Conservation (phyloP, 1,284 basidiomycete genomes). For the Xerocomus alliaceus region DNA sequence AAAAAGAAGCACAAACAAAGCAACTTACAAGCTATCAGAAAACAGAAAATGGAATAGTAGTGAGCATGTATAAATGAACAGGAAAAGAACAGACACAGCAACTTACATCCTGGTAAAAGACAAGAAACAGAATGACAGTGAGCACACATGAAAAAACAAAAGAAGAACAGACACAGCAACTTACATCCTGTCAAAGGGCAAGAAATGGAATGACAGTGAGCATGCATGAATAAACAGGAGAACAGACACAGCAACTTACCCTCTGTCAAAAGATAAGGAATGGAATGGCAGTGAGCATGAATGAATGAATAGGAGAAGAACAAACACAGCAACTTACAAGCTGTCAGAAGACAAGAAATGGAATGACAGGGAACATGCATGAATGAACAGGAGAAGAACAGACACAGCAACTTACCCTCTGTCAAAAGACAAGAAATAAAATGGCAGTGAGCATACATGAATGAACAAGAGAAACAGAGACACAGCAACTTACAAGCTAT, state of each 20-base stretch:
- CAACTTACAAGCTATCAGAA: not conserved
- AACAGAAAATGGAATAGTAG: not conserved
- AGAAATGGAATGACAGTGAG: not conserved
- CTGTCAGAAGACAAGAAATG: not conserved
- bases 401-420: not conserved
- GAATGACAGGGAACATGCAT: not conserved
- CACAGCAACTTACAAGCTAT: not conserved
- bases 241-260: not conserved
- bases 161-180: not conserved
- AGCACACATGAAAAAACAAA: not conserved
- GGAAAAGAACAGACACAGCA: not conserved
- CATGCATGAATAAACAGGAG: not conserved
- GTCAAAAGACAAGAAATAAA: not conserved
- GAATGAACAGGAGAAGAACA: not conserved
- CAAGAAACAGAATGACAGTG: not conserved
- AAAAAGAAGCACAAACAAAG: not conserved
- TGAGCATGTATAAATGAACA: not conserved
- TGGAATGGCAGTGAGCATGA: not conserved
- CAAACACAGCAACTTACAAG: not conserved
- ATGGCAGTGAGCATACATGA: not conserved
- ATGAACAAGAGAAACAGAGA: not conserved
- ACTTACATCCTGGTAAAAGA: not conserved
- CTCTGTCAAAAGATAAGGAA: not conserved
- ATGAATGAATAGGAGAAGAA: not conserved
- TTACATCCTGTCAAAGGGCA: not conserved